phyloP scores from a whole-genome alignment of 768 basidiomycete species.

The Coprinopsis sp. region DNA sequence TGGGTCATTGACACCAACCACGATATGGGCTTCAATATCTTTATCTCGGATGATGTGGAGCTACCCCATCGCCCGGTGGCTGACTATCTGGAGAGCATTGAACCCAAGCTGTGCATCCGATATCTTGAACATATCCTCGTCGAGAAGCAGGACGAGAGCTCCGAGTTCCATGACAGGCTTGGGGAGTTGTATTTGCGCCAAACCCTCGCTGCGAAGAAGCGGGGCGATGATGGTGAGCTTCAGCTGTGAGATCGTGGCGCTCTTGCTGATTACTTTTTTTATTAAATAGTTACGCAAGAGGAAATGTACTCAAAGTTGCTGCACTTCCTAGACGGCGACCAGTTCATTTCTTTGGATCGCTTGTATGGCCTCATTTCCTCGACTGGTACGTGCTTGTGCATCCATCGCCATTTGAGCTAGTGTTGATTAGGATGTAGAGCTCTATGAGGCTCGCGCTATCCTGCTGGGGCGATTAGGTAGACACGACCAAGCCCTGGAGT shows the following conservation, averaged over 20 bases:
- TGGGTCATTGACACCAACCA: slow-evolving; percentile 83
- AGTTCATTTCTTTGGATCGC: slow-evolving; percentile 69
- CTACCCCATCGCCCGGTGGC: slow-evolving; percentile 75
- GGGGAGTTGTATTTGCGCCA: slow-evolving; percentile 81
- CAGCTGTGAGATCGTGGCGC: not conserved
- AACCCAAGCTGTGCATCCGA: slow-evolving; percentile 61
- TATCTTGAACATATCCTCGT: slow-evolving; percentile 86
- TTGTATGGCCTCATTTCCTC: slow-evolving; percentile 77
- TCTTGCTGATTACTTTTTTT: slow-evolving; percentile 4
- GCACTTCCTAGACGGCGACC: slow-evolving; percentile 67
- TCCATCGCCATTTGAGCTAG: not conserved
- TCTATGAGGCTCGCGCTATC: slow-evolving; percentile 89
- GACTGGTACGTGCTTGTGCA: slow-evolving; percentile 51
- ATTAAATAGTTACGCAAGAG: slow-evolving; percentile 40
- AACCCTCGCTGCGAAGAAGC: slow-evolving; percentile 54
- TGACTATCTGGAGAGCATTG: slow-evolving; percentile 70
- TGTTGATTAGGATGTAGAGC: slow-evolving; percentile 33
- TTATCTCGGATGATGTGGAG: slow-evolving; percentile 92
- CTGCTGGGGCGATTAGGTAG: slow-evolving; percentile 84
- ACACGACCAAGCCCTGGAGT: slow-evolving; percentile 91
- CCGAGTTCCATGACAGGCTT: slow-evolving; percentile 81
- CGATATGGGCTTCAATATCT: slow-evolving; percentile 85
- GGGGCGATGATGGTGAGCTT: slow-evolving; percentile 52
- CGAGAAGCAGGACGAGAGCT: slow-evolving; percentile 61
- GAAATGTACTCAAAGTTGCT: slow-evolving; percentile 68